phyloP scores from a whole-genome alignment of 2,329 filamentous ascomycete species.

The Claviceps spartinae region DNA sequence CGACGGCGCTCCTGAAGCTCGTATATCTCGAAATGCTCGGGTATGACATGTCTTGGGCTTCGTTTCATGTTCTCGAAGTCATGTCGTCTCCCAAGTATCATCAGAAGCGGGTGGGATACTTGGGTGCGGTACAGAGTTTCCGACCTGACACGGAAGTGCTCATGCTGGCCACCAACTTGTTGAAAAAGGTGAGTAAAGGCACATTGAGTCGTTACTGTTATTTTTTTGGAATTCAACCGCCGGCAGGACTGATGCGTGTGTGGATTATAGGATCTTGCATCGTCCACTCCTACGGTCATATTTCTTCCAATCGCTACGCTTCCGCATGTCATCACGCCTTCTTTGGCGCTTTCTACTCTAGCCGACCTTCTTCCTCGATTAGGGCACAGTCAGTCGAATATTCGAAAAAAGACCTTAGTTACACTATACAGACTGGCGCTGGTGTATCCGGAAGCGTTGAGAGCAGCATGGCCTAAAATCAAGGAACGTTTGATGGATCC shows the following conservation, averaged over 20 bases:
- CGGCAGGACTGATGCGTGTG: neutral
- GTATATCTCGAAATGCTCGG: constrained; percentile 99
- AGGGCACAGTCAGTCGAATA: constrained; percentile 69
- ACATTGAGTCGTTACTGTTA: neutral
- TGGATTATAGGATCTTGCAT: constrained; percentile 47
- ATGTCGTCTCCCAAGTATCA: constrained; percentile 94
- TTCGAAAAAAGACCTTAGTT: constrained; percentile 92
- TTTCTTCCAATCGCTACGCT: constrained; percentile 77
- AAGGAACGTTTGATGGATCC: constrained; percentile 88
- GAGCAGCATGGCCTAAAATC: constrained; percentile 92
- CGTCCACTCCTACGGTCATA: constrained; percentile 61
- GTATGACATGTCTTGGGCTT: constrained; percentile 98
- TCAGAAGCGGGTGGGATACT: constrained; percentile 89
- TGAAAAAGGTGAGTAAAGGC: constrained; percentile 61
- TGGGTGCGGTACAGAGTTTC: constrained; percentile 93
- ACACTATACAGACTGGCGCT: constrained; percentile 86
- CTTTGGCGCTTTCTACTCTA: constrained; percentile 78
- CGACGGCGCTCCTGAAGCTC: constrained; percentile 86
- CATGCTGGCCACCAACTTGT: constrained; percentile 90
- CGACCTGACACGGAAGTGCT: constrained; percentile 89
- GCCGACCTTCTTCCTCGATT: constrained; percentile 76
- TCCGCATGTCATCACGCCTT: constrained; percentile 89
- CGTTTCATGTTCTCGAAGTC: constrained; percentile 95
- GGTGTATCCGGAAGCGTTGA: constrained; percentile 89
- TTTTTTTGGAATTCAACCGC: neutral